A percentile compares a stretch with the other conserved stretches of the same genome.
These are phyloP conservation scores for Mycosarcoma mackinlayi DNA, from an alignment of 1,284 basidiomycete species.

Conservation along the genomic window DNA sequence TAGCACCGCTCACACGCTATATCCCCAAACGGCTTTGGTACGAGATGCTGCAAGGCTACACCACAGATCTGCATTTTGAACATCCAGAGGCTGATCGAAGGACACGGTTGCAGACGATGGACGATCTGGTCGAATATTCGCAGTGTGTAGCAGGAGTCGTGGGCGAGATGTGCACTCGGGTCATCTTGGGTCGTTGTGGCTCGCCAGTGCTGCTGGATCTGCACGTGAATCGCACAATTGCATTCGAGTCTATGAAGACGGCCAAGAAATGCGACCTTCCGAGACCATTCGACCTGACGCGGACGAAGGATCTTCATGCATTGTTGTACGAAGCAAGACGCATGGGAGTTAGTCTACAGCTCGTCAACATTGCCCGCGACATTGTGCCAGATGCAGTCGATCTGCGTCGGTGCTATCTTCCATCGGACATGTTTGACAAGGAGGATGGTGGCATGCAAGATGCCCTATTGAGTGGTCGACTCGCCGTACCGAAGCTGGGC, in stretches of 20 bases:
- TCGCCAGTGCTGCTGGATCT: slow-evolving; percentile 28
- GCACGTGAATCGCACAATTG: slow-evolving; percentile 33
- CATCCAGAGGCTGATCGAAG: slow-evolving; percentile 11
- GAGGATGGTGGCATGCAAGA: slow-evolving; percentile 23
- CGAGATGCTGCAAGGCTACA: slow-evolving; percentile 60
- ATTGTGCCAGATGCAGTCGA: slow-evolving; percentile 53
- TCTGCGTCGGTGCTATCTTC: slow-evolving; percentile 56
- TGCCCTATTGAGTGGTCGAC: slow-evolving; percentile 13
- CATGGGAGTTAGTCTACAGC: slow-evolving; percentile 63
- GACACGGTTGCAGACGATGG: slow-evolving; percentile 32
- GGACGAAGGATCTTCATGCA: slow-evolving; percentile 13
- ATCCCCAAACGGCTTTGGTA: slow-evolving; percentile 54
- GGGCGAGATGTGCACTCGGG: slow-evolving; percentile 61
- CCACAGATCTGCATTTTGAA: slow-evolving; percentile 47
- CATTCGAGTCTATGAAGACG: neutral
- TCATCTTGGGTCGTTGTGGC: slow-evolving; percentile 53
- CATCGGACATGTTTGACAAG: slow-evolving; percentile 32
- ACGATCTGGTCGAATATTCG: slow-evolving; percentile 56
- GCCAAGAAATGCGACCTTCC: neutral
- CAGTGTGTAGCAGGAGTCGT: slow-evolving; percentile 61
- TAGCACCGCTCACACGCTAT: slow-evolving; percentile 48
- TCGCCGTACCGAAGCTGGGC: slow-evolving; percentile 4
- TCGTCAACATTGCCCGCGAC: slow-evolving; percentile 63
- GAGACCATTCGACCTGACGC: slow-evolving; percentile 10
- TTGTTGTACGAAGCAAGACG: slow-evolving; percentile 54